Percentiles rank a stretch among this genome's conserved stretches.
Conservation (phyloP, 2,329 filamentous ascomycete species). For the Aulographum hederae region DNA sequence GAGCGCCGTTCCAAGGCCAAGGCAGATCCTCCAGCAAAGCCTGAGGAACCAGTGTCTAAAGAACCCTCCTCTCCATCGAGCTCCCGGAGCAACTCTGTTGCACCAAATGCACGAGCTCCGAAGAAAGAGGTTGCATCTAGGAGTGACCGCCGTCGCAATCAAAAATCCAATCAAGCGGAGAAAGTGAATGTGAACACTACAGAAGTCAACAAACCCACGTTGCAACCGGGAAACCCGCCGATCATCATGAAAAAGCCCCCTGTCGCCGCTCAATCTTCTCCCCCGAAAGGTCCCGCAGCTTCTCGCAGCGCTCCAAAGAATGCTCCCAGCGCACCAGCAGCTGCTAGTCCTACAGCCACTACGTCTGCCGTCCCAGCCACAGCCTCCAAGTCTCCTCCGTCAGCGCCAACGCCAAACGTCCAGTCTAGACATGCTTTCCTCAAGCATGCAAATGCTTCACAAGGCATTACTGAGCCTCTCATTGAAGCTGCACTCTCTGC, state of each 20-base stretch:
- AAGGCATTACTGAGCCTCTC: conserved; percentile 72
- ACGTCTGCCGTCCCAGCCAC: conserved; percentile 14
- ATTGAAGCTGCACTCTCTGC: conserved; percentile 53
- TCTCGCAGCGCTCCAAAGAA: conserved; percentile 11
- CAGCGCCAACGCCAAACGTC: conserved; percentile 20
- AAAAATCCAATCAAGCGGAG: conserved; percentile 17
- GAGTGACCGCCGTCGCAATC: conserved; percentile 18
- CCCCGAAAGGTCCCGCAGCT: conserved; percentile 14
- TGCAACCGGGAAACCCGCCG: conserved; percentile 8
- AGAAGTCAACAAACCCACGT: conserved; percentile 2
- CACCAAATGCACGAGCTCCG: conserved; percentile 8
- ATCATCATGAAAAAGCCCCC: conserved; percentile 19
- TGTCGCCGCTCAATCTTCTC: conserved; percentile 6
- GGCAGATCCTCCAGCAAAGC: conserved; percentile 9
- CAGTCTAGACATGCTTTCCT: conserved; percentile 37
- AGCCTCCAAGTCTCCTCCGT: conserved; percentile 11
- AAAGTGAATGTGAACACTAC: conserved; percentile 14
- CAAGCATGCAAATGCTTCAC: conserved; percentile 55
- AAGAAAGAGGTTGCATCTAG: conserved; percentile 19
- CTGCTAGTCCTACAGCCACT: conserved; percentile 12
- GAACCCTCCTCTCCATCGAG: background rate
- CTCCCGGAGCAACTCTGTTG: conserved; percentile 9
- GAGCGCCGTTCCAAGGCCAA: conserved; percentile 19
- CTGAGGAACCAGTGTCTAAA: background rate
- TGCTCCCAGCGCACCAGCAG: conserved; percentile 6